phyloP scores from a whole-genome alignment of 169 alveolate genomes.

The Eimeria acervulina region DNA sequence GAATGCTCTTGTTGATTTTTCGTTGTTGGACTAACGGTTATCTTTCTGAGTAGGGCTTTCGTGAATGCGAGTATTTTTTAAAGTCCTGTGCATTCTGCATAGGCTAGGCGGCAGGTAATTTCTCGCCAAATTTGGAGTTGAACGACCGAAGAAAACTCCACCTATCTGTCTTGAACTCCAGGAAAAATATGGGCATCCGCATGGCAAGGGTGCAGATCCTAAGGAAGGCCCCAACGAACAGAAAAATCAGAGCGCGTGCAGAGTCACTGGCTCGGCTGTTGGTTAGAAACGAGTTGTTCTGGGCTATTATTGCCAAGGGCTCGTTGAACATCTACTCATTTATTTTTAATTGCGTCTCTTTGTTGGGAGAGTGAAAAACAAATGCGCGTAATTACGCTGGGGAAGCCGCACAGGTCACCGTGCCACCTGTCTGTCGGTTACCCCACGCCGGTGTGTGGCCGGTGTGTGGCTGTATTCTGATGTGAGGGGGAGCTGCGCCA shows the following conservation, averaged over 20 bases:
- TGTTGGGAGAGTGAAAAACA: neutral
- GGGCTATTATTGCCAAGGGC: neutral
- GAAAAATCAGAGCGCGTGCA: neutral
- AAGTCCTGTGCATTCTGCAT: neutral
- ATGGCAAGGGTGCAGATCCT: neutral
- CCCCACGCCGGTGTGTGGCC: slow-evolving; percentile 66
- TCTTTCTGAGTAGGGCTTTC: neutral
- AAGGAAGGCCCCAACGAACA: neutral
- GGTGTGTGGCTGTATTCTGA: slow-evolving; percentile 31
- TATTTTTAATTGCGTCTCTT: neutral
- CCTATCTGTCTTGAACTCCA: neutral
- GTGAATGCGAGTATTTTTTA: neutral
- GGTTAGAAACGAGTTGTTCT: neutral
- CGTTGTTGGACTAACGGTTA: neutral
- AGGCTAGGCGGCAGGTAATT: neutral
- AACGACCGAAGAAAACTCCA: neutral
- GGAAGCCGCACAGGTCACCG: neutral
- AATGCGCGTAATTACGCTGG: neutral
- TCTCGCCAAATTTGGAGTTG: neutral
- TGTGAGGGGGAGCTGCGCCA: neutral
- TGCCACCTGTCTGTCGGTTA: slow-evolving; percentile 52
- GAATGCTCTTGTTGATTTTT: neutral
- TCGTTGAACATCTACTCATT: neutral
- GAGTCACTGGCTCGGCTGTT: neutral
- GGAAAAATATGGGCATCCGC: neutral